Conservation (phyloP, 202 grass and related monocot genomes). For the Elaeis oleifera region DNA sequence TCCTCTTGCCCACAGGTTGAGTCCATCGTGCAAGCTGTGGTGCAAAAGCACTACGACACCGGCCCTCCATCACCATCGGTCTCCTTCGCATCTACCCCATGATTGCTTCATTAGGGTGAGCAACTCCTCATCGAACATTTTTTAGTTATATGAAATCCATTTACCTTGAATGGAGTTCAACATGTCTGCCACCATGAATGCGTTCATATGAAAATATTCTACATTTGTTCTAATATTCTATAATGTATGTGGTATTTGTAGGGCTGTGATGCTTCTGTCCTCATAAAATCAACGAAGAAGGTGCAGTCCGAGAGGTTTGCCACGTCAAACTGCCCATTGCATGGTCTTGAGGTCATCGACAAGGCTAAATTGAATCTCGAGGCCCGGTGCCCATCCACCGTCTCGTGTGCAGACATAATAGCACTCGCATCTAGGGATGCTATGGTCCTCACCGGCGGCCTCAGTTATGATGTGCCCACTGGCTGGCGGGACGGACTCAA, state of each 20-base stretch:
- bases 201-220: too few relatives aligned
- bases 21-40: neutral
- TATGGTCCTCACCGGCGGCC: conserved; percentile 36
- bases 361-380: conserved; percentile 25
- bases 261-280: conserved; percentile 49
- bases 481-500: conserved; percentile 30
- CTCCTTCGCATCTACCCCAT: neutral
- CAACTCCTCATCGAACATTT: too few relatives aligned
- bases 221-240: too few relatives aligned
- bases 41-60: neutral
- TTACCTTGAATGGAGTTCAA: too few relatives aligned
- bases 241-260: neutral
- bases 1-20: neutral
- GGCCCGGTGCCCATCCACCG: conserved; percentile 21
- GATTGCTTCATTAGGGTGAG: neutral
- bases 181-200: too few relatives aligned
- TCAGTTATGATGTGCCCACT: conserved; percentile 28
- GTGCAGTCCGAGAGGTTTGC: conserved; percentile 28
- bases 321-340: conserved; percentile 30
- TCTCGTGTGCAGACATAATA: conserved; percentile 50
- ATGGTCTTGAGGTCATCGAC: conserved; percentile 33
- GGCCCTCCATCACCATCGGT: neutral
- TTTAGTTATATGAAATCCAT: too few relatives aligned
- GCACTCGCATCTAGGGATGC: conserved; percentile 34
- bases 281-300: conserved; percentile 21